These are phyloP conservation scores for Cryphonectria parasitica DNA, from an alignment of 2,329 filamentous ascomycete genomes.

Conservation along the genomic window DNA sequence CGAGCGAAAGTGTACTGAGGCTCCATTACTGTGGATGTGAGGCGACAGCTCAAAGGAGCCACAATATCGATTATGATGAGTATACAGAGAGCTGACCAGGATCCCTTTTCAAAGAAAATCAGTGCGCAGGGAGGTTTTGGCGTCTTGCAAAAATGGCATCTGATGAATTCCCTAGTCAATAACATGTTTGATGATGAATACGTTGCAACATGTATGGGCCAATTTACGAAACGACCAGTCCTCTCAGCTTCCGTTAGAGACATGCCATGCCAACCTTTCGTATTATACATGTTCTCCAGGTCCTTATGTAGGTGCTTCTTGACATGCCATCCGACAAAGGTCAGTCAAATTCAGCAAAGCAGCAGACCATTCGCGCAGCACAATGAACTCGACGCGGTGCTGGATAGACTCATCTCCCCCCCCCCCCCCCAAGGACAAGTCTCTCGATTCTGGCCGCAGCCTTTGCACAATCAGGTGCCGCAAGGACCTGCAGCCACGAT, in stretches of 20 bases:
- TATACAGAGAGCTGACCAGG: background rate
- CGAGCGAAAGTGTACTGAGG: background rate
- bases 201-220: background rate
- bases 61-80: background rate
- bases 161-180: background rate
- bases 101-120: background rate
- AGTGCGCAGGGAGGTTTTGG: background rate
- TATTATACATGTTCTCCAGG: too few relatives aligned
- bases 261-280: too few relatives aligned
- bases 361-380: background rate
- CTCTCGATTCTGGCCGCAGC: conserved; percentile 1
- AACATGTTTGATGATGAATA: background rate
- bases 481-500: conserved; percentile 24
- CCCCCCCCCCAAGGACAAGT: too few relatives aligned
- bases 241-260: background rate
- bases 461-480: background rate
- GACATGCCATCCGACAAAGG: too few relatives aligned
- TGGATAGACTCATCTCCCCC: too few relatives aligned
- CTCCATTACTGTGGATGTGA: background rate
- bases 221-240: background rate
- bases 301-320: too few relatives aligned
- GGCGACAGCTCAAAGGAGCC: background rate
- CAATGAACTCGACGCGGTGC: background rate
- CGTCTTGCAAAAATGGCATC: background rate
- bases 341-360: background rate